Evolutionary conservation across 2,329 filamentous ascomycete genomes (phyloP).

Genomic region (Aphanocladium album): DNA sequence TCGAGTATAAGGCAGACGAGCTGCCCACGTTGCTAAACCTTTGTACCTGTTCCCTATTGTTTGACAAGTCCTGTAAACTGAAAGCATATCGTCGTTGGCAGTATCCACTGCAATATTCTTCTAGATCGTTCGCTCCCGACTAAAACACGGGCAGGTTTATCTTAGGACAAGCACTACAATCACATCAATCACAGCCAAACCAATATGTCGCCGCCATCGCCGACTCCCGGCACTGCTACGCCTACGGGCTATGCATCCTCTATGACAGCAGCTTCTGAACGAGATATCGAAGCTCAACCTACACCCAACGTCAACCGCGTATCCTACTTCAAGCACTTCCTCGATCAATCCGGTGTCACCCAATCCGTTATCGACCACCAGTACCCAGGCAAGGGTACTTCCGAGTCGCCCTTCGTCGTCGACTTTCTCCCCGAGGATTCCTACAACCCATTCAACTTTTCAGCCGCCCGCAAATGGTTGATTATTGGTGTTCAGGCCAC

Average conservation of each 20-base stretch:
- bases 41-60: background rate
- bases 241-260: conserved; percentile 18
- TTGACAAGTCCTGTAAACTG: background rate
- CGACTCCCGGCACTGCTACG: background rate
- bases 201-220: background rate
- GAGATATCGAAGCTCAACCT: conserved; percentile 39
- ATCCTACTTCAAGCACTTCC: conserved; percentile 48
- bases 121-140: background rate
- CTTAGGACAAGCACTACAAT: background rate
- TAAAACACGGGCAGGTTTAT: background rate
- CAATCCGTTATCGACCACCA: conserved; percentile 49
- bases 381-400: conserved; percentile 59
- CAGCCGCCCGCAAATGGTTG: conserved; percentile 55
- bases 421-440: conserved; percentile 63
- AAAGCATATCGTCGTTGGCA: background rate
- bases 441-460: conserved; percentile 61
- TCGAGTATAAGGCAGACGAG: background rate
- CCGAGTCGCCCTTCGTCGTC: conserved; percentile 62
- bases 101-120: background rate
- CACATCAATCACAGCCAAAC: background rate
- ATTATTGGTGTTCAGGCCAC: conserved; percentile 59
- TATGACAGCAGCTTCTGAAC: conserved; percentile 29
- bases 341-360: conserved; percentile 54
- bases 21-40: background rate
- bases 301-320: conserved; percentile 26